Percentiles rank a stretch among this genome's conserved stretches.
Conservation (phyloP, 176 grass and related monocot genomes). For the Musa troglodytarum region DNA sequence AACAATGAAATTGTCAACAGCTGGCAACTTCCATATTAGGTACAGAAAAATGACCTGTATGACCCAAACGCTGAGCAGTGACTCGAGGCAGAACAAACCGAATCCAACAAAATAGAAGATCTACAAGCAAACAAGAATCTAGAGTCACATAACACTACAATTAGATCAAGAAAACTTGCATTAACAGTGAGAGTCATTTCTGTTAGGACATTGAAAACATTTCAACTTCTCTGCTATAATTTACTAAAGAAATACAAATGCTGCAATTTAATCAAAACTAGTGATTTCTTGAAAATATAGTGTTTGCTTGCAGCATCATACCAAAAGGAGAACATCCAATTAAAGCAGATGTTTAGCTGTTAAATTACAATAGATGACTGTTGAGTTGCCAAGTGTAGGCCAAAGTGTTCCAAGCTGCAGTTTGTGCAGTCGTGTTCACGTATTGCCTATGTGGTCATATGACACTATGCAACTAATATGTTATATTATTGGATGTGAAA, state of each 20-base stretch:
- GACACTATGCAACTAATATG: too few relatives aligned
- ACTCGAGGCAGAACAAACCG: conserved; percentile 4
- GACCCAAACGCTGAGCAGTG: conserved; percentile 10
- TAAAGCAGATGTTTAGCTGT: background rate
- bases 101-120: conserved; percentile 14
- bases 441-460: too few relatives aligned
- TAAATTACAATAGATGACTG: background rate
- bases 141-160: background rate
- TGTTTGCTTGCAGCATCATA: background rate
- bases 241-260: background rate
- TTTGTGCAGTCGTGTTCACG: too few relatives aligned
- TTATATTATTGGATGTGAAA: too few relatives aligned
- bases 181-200: background rate
- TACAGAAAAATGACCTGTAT: background rate
- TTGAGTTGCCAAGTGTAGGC: background rate
- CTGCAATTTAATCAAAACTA: background rate
- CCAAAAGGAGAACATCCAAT: background rate
- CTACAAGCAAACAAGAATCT: background rate
- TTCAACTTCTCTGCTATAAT: background rate
- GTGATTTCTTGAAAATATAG: background rate
- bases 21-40: background rate
- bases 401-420: too few relatives aligned
- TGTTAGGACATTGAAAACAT: background rate
- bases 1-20: background rate
- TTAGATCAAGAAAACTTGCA: too few relatives aligned